Conservation (phyloP, 345 rosid genomes). For the Atalantia buxifolia region DNA sequence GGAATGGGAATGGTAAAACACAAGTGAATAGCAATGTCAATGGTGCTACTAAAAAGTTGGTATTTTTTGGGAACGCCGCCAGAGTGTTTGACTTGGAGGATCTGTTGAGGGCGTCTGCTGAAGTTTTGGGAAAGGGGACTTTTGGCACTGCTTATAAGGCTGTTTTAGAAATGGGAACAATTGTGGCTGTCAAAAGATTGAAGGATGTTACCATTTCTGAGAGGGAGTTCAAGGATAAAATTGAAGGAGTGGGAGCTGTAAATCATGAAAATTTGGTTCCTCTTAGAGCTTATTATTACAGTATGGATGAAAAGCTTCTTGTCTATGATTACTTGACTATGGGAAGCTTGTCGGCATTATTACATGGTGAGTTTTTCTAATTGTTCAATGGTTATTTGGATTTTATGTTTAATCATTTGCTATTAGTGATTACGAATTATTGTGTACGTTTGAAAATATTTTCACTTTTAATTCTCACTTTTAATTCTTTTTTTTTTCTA, state of each 20-base stretch:
- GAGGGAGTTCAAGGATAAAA: slow-evolving; percentile 76
- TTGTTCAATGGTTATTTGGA: neutral
- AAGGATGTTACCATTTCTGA: slow-evolving; percentile 79
- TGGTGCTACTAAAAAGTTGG: slow-evolving; percentile 53
- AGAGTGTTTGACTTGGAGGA: slow-evolving; percentile 88
- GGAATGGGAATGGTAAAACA: slow-evolving; percentile 33
- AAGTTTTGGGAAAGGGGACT: slow-evolving; percentile 97
- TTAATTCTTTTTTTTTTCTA: too few relatives aligned
- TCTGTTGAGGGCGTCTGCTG: slow-evolving; percentile 92
- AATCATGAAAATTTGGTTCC: slow-evolving; percentile 88
- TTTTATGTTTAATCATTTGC: neutral
- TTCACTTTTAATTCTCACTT: neutral
- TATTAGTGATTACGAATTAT: neutral
- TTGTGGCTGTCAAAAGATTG: slow-evolving; percentile 91
- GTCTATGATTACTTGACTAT: slow-evolving; percentile 93
- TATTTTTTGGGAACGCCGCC: slow-evolving; percentile 68
- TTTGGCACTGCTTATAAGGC: slow-evolving; percentile 98
- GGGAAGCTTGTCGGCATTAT: slow-evolving; percentile 98
- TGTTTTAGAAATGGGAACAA: slow-evolving; percentile 63
- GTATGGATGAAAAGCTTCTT: slow-evolving; percentile 93
- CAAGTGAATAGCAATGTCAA: slow-evolving; percentile 24
- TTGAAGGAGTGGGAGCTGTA: slow-evolving; percentile 83
- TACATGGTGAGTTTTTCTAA: slow-evolving; percentile 58
- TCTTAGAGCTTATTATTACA: slow-evolving; percentile 82
- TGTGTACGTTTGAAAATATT: neutral